A percentile compares a stretch with the other conserved stretches of the same genome.
These are phyloP conservation scores for Striga asiatica DNA, from an alignment of 257 asterid genomes.

Conservation along the genomic window DNA sequence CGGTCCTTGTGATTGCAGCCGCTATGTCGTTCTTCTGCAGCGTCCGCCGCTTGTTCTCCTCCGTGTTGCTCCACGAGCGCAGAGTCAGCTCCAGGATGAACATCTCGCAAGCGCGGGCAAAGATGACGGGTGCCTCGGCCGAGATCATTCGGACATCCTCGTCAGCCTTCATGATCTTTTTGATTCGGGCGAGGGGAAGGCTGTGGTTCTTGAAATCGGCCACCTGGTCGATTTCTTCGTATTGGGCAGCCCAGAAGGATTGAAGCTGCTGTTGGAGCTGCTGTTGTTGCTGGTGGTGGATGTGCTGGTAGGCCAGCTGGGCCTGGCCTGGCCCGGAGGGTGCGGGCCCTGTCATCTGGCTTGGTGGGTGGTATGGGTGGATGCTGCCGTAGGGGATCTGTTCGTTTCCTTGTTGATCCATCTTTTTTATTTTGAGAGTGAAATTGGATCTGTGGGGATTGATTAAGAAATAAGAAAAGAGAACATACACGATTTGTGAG, in stretches of 20 bases:
- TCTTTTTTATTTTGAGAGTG: too few species aligned
- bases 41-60: constrained; percentile 81
- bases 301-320: constrained; percentile 80
- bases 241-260: constrained; percentile 58
- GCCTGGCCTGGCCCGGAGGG: constrained; percentile 47
- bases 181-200: constrained; percentile 76
- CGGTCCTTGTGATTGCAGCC: constrained; percentile 82
- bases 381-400: constrained; percentile 45
- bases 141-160: constrained; percentile 81
- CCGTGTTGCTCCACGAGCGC: constrained; percentile 76
- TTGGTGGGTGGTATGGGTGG: constrained; percentile 49
- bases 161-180: constrained; percentile 82
- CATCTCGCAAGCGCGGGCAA: constrained; percentile 89
- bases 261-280: constrained; percentile 79
- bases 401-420: constrained; percentile 78
- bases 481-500: too few species aligned
- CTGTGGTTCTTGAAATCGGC: constrained; percentile 79
- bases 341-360: constrained; percentile 40
- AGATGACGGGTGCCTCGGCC: constrained; percentile 77
- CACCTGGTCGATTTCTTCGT: constrained; percentile 55
- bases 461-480: too few species aligned
- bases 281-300: constrained; percentile 64
- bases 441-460: background rate
- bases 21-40: constrained; percentile 82
- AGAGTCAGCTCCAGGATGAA: constrained; percentile 75